phyloP scores from a whole-genome alignment of 2,329 filamentous ascomycete genomes.

The Colletotrichum costaricense region DNA sequence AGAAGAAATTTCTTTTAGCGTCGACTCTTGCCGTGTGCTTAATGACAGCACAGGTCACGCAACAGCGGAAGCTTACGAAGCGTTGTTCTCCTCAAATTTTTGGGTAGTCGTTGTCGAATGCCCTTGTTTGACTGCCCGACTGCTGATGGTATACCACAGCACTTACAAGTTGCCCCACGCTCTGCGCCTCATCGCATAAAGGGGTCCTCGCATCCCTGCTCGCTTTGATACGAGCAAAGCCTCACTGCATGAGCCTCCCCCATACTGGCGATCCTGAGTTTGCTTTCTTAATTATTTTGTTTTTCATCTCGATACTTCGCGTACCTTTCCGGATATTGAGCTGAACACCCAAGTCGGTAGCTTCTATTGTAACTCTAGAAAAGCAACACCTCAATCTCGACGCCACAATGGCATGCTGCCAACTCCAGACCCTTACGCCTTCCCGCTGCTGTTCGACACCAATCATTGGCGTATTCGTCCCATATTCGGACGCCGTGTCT shows the following conservation, averaged over 20 bases:
- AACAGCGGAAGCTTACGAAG: neutral
- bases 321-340: neutral
- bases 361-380: neutral
- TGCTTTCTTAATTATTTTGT: neutral
- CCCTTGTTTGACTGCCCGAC: neutral
- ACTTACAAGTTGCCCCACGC: constrained; percentile 1
- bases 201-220: constrained; percentile 26
- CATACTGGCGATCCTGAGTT: constrained; percentile 12
- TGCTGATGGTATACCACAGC: neutral
- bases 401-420: neutral
- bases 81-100: neutral
- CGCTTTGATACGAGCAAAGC: constrained; percentile 25
- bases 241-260: constrained; percentile 29
- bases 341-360: neutral
- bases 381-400: constrained; percentile 17
- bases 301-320: neutral
- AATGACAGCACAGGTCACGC: neutral
- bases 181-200: constrained; percentile 34
- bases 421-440: neutral
- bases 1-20: neutral
- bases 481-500: constrained; percentile 17
- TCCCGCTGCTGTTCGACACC: constrained; percentile 7
- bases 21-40: neutral
- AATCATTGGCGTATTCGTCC: neutral
- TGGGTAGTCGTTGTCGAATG: neutral